These are phyloP conservation scores for Inonotus obliquus DNA, from an alignment of 1,284 basidiomycete genomes.

Conservation along the genomic window DNA sequence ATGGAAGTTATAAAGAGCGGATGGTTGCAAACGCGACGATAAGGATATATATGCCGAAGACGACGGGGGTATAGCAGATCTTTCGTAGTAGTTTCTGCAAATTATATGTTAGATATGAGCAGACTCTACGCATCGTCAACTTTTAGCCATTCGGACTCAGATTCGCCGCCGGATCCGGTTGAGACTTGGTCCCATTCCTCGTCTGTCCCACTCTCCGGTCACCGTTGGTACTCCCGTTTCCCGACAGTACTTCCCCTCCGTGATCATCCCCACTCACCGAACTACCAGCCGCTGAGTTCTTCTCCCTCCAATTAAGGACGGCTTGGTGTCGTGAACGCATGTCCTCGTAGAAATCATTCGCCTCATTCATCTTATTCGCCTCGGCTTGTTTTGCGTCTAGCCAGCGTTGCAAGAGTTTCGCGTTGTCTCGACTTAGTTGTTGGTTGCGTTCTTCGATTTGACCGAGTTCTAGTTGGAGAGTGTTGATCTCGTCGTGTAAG, in stretches of 20 bases:
- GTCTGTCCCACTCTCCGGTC: slow-evolving; percentile 43
- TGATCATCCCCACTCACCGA: slow-evolving; percentile 22
- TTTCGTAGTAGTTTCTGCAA: not conserved
- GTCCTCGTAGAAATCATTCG: slow-evolving; percentile 78
- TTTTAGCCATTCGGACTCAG: slow-evolving; percentile 85
- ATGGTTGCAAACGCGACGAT: not conserved
- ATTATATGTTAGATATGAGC: not conserved
- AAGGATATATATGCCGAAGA: slow-evolving; percentile 8
- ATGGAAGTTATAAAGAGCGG: not conserved
- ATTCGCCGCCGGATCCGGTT: slow-evolving; percentile 59
- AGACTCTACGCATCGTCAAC: slow-evolving; percentile 39
- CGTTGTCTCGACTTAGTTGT: slow-evolving; percentile 87
- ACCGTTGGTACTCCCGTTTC: slow-evolving; percentile 63
- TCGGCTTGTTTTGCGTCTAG: slow-evolving; percentile 91
- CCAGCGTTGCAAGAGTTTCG: slow-evolving; percentile 91
- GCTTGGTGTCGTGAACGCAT: slow-evolving; percentile 67
- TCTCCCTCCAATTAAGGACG: slow-evolving; percentile 49
- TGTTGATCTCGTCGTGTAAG: slow-evolving; percentile 91
- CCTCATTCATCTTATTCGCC: slow-evolving; percentile 94
- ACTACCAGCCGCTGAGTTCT: slow-evolving; percentile 14
- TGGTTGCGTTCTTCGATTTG: slow-evolving; percentile 87
- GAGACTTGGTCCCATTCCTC: slow-evolving; percentile 73
- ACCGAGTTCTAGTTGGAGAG: slow-evolving; percentile 84
- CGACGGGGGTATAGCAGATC: slow-evolving; percentile 10
- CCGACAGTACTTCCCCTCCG: slow-evolving; percentile 39